Percentiles rank a stretch among this genome's conserved stretches.
These are phyloP conservation scores for Tetradesmus obliquus DNA, from an alignment of 139 green algal species.

Conservation along the genomic window DNA sequence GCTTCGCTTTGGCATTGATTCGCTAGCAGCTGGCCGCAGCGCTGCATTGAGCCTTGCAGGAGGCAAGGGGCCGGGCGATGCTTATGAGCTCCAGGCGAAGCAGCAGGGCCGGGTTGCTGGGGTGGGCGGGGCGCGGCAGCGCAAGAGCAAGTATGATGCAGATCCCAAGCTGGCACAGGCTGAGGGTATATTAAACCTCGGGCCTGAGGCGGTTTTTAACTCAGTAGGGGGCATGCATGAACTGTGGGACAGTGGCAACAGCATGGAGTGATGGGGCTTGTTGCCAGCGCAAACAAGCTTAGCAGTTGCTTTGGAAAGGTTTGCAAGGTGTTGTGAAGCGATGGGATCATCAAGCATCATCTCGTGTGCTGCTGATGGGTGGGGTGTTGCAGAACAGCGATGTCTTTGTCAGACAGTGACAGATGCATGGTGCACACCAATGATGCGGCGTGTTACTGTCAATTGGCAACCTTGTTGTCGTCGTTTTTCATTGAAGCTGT, in stretches of 20 bases:
- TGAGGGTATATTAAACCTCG: constrained; percentile 12
- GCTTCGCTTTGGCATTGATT: constrained; percentile 5
- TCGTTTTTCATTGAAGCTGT: too few species aligned
- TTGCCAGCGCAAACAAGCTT: too few species aligned
- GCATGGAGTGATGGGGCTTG: background rate
- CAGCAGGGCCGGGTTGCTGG: background rate
- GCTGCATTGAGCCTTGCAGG: background rate
- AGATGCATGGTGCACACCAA: too few species aligned
- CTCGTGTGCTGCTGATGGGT: too few species aligned
- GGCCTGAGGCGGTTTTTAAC: constrained; percentile 32
- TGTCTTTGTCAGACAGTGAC: too few species aligned
- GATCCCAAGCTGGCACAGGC: constrained; percentile 16
- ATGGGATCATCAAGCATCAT: too few species aligned
- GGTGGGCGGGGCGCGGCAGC: constrained; percentile 9
- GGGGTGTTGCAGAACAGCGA: too few species aligned
- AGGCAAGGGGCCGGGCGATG: background rate
- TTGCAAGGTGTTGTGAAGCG: too few species aligned
- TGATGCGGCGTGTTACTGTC: too few species aligned
- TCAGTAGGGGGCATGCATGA: background rate
- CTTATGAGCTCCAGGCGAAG: background rate
- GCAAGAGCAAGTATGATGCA: constrained; percentile 42
- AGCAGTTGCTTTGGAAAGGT: too few species aligned
- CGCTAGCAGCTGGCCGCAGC: background rate
- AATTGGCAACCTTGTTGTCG: too few species aligned
- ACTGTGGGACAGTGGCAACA: constrained; percentile 5